Base-by-base conservation (phyloP, 306 rosid species). In the Biancaea sappan region DNA sequence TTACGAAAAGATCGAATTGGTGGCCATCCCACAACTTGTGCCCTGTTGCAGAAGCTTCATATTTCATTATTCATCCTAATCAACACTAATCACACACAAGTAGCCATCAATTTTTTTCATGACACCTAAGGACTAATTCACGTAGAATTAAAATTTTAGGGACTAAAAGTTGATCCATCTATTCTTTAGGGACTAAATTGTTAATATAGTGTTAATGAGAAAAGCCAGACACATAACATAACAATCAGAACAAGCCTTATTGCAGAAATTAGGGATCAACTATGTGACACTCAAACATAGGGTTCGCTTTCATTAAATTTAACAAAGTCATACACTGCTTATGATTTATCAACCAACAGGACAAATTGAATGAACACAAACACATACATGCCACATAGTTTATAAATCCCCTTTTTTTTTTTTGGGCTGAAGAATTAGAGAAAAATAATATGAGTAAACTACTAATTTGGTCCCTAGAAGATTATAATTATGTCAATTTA, bases 1-100 rank as follows among this genome's bases (percentile, higher is more conserved):
- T 94, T 94, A 61, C 97, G 77, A 65, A 85, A 94, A 6, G 98
- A 91, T 81, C 98, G 86, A 75, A 94, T 91, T 70, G 98, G 98
- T 68, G 98, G 98, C 98, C 97, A 94, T 79, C 98, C 98, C 71
- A 94, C 98, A 77, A 90, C 96, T 74, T 91, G 98, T 73, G 97
- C 84, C 86, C 98, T 94, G 93, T 77, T 74, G 29, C 87, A 85
- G 58, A 51, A 48, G 28, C 65, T 76, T 68, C 14, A 64, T 21
- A 32, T 48, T 76, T 77, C 71, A 62, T 31, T 59, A 50, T 48
- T 43, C 24, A 37, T 24, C 54, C 60, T 19, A 66, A 66, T 5
- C n/a, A 61, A 51, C 7, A 19, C 28, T 15, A 14, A 8, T 29
- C 34, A 26, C 34, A 11, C 1, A 18, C 29, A 24, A 6, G 46